Conservation (phyloP, 768 basidiomycete species). For the Mycena haematopus region DNA sequence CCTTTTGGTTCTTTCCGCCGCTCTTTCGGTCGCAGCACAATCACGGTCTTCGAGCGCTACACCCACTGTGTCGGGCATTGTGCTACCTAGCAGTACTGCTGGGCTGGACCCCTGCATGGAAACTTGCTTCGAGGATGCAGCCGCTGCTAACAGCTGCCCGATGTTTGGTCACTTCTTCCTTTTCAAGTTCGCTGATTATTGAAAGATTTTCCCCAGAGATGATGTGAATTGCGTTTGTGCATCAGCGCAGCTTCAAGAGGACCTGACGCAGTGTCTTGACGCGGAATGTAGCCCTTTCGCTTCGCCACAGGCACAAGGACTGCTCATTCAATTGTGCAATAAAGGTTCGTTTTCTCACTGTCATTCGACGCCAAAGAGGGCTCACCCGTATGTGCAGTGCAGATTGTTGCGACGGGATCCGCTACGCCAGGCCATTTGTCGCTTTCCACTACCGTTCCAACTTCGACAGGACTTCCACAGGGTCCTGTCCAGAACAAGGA, state of each 20-base stretch:
- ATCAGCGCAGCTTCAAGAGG: conserved; percentile 28
- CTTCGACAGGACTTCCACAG: background rate
- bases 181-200: background rate
- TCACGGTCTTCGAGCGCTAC: conserved; percentile 19
- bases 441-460: conserved; percentile 7
- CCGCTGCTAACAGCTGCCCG: conserved; percentile 20
- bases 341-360: conserved; percentile 19
- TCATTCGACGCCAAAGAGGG: background rate
- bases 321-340: conserved; percentile 26
- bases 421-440: conserved; percentile 20
- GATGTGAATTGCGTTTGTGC: conserved; percentile 27
- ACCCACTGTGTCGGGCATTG: conserved; percentile 23
- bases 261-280: conserved; percentile 28
- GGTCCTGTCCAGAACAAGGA: conserved; percentile 17
- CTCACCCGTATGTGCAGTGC: conserved; percentile 7
- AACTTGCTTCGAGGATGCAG: conserved; percentile 26
- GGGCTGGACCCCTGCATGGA: conserved; percentile 32
- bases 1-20: conserved; percentile 18
- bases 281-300: conserved; percentile 27
- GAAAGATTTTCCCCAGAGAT: conserved; percentile 4
- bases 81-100: conserved; percentile 27
- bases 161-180: conserved; percentile 1
- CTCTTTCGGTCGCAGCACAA: conserved; percentile 16
- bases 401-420: conserved; percentile 21
- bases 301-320: conserved; percentile 24